phyloP scores from a whole-genome alignment of 805 yeast species.

The Clavispora phyllophila region DNA sequence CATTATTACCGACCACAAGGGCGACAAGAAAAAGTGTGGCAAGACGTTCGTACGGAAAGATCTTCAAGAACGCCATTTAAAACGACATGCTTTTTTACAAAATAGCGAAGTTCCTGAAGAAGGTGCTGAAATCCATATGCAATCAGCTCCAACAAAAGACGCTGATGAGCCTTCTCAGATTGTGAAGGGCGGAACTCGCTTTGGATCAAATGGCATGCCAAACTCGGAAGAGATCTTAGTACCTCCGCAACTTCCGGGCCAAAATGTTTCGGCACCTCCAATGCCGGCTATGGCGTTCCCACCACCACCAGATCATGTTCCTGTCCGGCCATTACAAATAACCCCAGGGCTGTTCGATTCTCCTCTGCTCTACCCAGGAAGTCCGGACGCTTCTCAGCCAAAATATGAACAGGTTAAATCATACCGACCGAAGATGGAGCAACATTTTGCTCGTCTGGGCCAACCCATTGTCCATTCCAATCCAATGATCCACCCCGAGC shows the following conservation, averaged over 20 bases:
- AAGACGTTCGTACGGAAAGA: constrained; percentile 64
- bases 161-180: neutral
- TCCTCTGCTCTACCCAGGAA: neutral
- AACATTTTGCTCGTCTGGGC: neutral
- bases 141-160: neutral
- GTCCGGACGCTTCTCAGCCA: neutral
- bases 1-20: constrained; percentile 35
- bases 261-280: neutral
- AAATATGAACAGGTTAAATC: neutral
- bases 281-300: neutral
- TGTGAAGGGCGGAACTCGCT: neutral
- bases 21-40: constrained; percentile 41
- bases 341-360: neutral
- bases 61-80: constrained; percentile 38
- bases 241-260: neutral
- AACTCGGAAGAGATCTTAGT: neutral
- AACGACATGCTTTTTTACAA: constrained; percentile 21
- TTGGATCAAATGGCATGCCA: neutral
- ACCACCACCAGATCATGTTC: neutral
- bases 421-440: neutral
- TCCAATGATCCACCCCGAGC: neutral
- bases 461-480: neutral
- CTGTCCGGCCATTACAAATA: neutral
- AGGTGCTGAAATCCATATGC: neutral
- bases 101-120: neutral